Evolutionary conservation across 192 early-diverging fungal species (phyloP), one percentile per base, ranked within the genome.

Genomic region (Linnemannia hyalina): DNA sequence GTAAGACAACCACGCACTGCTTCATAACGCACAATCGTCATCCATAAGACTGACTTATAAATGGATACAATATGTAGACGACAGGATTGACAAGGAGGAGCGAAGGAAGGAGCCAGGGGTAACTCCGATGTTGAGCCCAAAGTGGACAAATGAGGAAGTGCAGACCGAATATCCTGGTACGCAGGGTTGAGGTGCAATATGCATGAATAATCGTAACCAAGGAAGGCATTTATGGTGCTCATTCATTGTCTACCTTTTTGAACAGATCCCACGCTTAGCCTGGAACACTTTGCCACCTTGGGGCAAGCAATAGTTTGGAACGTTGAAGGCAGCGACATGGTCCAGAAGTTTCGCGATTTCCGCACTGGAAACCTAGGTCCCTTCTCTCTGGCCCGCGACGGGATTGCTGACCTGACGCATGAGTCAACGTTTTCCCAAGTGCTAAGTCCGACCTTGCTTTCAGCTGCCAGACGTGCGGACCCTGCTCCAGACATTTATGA

Each of bases 401-500:
- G 72, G 16, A 68, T 80, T 47, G 78, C 78, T 23, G 72, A 80
- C 32, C 42, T 80, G 60, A 74, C 44, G 36, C 44, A 63, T 22
- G 78, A 74, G 26, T 80, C 78, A 4, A 4, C 72, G 6, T 80
- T 74, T 68, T 80, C 13, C 16, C 32, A 22, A 23, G 3, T 4
- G 11, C 60, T 68, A n/a, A n/a, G n/a, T n/a, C n/a, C 18, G 23
- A 38, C 7, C 4, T 6, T 68, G 1, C 72, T 65, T 22, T 10
- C 41, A 0, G 0, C 7, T 49, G 78, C 32, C 18, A 55, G 72
- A 73, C 38, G 32, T 22, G 78, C 38, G 8, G 55, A 32, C 0
- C 70, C 70, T 11, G 44, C 72, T n/a, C 78, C 78, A 4, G 42
- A 74, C 36, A 80, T 80, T 52, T 68, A 80, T 55, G 57, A 80